phyloP scores from a whole-genome alignment of 2,329 filamentous ascomycete genomes.

The Zymoseptoria pseudotritici region DNA sequence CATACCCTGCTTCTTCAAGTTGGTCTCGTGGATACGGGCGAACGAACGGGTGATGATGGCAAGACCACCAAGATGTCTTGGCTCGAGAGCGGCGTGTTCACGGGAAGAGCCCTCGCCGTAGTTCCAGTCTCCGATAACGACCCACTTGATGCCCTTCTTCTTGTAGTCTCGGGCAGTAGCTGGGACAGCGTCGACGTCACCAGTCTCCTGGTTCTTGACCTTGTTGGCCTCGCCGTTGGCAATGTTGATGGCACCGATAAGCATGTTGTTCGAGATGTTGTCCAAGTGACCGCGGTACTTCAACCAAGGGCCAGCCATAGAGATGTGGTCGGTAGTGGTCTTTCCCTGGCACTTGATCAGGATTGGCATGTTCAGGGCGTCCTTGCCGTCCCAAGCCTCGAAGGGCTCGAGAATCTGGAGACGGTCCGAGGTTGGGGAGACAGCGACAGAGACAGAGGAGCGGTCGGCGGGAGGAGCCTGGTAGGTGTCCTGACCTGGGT shows the following conservation, averaged over 20 bases:
- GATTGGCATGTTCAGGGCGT: conserved; percentile 74
- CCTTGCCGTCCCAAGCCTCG: conserved; percentile 83
- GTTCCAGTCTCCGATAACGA: conserved; percentile 98
- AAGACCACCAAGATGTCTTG: conserved; percentile 90
- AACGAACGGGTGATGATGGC: conserved; percentile 95
- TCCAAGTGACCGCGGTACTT: conserved; percentile 98
- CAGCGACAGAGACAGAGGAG: conserved; percentile 63
- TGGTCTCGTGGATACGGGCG: conserved; percentile 99
- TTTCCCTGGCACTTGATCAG: conserved; percentile 95
- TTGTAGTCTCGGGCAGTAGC: conserved; percentile 97
- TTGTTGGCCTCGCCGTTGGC: conserved; percentile 97
- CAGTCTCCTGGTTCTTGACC: conserved; percentile 82
- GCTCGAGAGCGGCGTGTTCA: conserved; percentile 97
- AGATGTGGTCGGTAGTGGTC: conserved; percentile 27
- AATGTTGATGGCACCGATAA: conserved; percentile 94
- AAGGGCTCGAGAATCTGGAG: conserved; percentile 88
- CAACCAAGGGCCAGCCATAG: conserved; percentile 87
- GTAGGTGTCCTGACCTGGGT: conserved; percentile 88
- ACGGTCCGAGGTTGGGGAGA: conserved; percentile 84
- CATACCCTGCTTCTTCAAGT: conserved; percentile 99
- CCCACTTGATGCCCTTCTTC: conserved; percentile 91
- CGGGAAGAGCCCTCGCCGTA: conserved; percentile 96
- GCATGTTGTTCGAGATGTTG: conserved; percentile 99
- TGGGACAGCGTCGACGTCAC: conserved; percentile 79
- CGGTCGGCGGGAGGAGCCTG: conserved; percentile 86